Conservation (phyloP, 1,139 yeast genomes). For the Hansenula sp. region DNA sequence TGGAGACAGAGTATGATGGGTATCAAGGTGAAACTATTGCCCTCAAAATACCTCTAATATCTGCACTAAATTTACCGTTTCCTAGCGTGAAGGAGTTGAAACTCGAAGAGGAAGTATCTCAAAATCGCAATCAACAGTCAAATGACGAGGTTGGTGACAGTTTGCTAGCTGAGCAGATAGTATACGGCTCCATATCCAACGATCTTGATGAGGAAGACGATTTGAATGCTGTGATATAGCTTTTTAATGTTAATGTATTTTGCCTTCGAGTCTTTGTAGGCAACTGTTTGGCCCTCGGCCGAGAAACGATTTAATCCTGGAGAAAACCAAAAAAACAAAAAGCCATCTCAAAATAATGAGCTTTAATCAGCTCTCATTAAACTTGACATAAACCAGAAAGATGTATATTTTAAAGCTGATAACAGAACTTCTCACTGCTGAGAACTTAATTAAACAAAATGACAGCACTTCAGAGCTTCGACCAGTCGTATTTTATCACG, state of each 20-base stretch:
- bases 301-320: too few relatives aligned
- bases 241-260: too few relatives aligned
- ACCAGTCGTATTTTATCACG: slow-evolving; percentile 82
- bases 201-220: not conserved
- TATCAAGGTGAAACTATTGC: slow-evolving; percentile 10
- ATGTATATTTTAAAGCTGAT: slow-evolving; percentile 1
- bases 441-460: too few relatives aligned
- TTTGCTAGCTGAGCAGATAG: not conserved
- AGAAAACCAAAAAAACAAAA: too few relatives aligned
- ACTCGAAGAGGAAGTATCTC: slow-evolving; percentile 8
- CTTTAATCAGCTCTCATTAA: too few relatives aligned
- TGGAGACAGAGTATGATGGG: slow-evolving; percentile 15
- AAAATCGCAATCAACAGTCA: too few relatives aligned
- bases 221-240: too few relatives aligned
- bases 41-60: slow-evolving; percentile 9
- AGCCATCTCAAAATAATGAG: too few relatives aligned
- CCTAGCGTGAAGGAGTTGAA: slow-evolving; percentile 10
- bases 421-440: not conserved
- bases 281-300: too few relatives aligned
- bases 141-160: not conserved
- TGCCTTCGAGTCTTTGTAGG: too few relatives aligned
- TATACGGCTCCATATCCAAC: not conserved
- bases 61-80: slow-evolving; percentile 12
- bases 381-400: not conserved
- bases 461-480: slow-evolving; percentile 6